phyloP scores from a whole-genome alignment of 2,329 filamentous ascomycete species.

The Apiospora saccharicola region DNA sequence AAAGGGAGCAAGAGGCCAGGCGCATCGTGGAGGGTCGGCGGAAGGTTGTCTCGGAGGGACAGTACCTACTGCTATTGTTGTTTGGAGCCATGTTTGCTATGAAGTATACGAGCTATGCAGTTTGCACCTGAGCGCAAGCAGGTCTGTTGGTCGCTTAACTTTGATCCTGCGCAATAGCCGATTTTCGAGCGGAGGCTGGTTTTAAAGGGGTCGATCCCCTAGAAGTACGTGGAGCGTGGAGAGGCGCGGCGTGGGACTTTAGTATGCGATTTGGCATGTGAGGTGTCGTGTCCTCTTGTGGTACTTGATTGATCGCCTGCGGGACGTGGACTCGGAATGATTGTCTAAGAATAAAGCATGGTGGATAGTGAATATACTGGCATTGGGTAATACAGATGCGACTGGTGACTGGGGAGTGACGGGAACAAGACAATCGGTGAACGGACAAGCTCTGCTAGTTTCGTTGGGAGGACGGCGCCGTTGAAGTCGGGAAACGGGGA shows the following conservation, averaged over 20 bases:
- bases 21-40: slow-evolving; percentile 29
- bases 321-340: slow-evolving; percentile 1
- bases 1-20: neutral
- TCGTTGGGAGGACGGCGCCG: slow-evolving; percentile 14
- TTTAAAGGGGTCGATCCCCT: slow-evolving; percentile 16
- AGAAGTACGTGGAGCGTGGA: neutral
- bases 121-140: neutral
- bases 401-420: neutral
- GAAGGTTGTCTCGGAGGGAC: neutral
- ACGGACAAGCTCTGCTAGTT: slow-evolving; percentile 11
- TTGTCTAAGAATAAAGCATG: slow-evolving; percentile 20
- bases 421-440: slow-evolving; percentile 10
- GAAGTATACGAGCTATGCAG: neutral
- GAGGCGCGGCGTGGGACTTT: neutral
- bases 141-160: slow-evolving; percentile 12
- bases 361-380: slow-evolving; percentile 8
- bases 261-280: neutral
- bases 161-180: slow-evolving; percentile 14
- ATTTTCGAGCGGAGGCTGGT: slow-evolving; percentile 1
- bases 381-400: slow-evolving; percentile 11
- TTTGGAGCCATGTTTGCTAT: slow-evolving; percentile 46
- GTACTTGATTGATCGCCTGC: slow-evolving; percentile 1
- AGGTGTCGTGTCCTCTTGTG: slow-evolving; percentile 1
- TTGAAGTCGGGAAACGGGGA: slow-evolving; percentile 21
- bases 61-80: slow-evolving; percentile 43